Conservation (phyloP, 129 eudicot species). For the Oenanthe sinensis region DNA sequence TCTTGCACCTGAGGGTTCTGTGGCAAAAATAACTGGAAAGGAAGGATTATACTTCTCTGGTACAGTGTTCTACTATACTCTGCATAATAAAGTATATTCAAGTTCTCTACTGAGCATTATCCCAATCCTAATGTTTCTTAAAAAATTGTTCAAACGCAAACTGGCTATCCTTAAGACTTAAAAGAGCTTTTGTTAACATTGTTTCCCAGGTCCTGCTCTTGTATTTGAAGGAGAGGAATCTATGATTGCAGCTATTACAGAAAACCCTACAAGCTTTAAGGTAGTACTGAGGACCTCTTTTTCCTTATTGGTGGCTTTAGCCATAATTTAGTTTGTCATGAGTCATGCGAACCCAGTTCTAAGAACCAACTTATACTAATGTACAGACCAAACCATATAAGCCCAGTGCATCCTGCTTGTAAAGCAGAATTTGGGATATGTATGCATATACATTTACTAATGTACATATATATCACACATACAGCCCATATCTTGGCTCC, state of each 20-base stretch:
- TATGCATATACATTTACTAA: too few species aligned
- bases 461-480: neutral
- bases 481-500: neutral
- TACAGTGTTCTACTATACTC: conserved; percentile 9
- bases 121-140: neutral
- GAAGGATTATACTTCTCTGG: conserved; percentile 94
- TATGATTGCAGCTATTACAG: conserved; percentile 85
- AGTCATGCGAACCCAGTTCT: neutral
- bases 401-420: too few species aligned
- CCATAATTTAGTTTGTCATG: neutral
- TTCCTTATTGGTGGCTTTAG: neutral
- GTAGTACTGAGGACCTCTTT: conserved; percentile 16
- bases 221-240: conserved; percentile 98
- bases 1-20: conserved; percentile 98
- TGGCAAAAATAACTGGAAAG: conserved; percentile 97
- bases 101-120: neutral
- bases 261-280: conserved; percentile 77
- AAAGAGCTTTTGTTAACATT: neutral
- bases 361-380: too few species aligned
- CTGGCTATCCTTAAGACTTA: neutral
- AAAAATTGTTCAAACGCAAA: neutral
- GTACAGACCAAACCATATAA: too few species aligned
- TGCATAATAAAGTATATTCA: neutral
- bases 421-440: too few species aligned
- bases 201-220: conserved; percentile 68